Evolutionary conservation across 768 basidiomycete species (phyloP), one percentile per base, ranked within the genome.

Genomic region (Russula sp.): DNA sequence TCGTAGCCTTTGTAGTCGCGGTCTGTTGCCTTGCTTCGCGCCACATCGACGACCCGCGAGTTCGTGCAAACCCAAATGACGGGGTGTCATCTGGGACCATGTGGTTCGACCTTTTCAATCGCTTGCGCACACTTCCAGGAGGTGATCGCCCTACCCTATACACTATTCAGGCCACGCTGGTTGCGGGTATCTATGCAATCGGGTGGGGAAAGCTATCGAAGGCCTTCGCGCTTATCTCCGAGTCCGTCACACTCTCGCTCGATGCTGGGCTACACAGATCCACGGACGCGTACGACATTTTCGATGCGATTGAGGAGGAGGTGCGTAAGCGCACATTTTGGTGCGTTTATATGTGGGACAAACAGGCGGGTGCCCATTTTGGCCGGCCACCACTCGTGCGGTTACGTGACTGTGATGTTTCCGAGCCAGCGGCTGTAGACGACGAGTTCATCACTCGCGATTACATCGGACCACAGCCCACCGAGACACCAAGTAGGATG

Each of bases 311-410:
- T 67, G 94, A 95, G 73, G 89, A 90, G 65, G 92, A 96, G 73
- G 86, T 94, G 32, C 84, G 94, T 63, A 96, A 95, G 75, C 86
- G 94, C 69, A 96, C 94, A 0, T 97, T 97, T 75, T 97, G 94
- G 93, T 92, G 92, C 64, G 92, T 95, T 30, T 97, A 96, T 76
- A 82, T 92, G 56, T 96, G 94, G 94, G 94, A 97, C 76, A 96
- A 97, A 76, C 94, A 95, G 71, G 84, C 94, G 8, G 80, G 85
- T 13, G 89, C 90, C 63, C 89, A 92, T 74, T 95, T 96, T 73
- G 94, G 94, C 28, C 80, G 94, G 28, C 94, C 94, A 36, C 86
- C 93, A 3, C 83, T 94, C 80, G 81, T 97, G 69, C 83, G 93
- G 52, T 76, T 95, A 65, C 81, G 91, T 66, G 94, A 96, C 72